These are phyloP conservation scores for Croton laevigatus DNA, from an alignment of 441 rosid genomes.

Conservation along the genomic window DNA sequence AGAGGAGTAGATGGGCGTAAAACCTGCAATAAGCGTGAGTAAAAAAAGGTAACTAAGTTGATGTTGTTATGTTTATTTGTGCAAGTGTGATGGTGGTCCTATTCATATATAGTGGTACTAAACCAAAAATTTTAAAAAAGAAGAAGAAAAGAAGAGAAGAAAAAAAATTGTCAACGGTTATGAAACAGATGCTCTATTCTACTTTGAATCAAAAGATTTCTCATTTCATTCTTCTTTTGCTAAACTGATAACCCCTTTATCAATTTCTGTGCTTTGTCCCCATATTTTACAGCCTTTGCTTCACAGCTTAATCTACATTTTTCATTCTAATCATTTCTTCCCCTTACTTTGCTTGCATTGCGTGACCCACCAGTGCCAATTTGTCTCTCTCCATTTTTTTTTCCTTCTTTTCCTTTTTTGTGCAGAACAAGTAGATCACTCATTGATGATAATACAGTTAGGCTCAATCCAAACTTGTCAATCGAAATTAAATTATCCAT, in stretches of 20 bases:
- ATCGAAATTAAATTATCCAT: no score
- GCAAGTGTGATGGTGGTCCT: slow-evolving; percentile 70
- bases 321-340: slow-evolving; percentile 12
- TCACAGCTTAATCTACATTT: slow-evolving; percentile 20
- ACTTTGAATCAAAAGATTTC: slow-evolving; percentile 28
- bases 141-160: slow-evolving; percentile 2
- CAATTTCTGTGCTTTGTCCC: slow-evolving; percentile 44
- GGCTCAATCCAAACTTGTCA: no score
- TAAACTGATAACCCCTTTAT: slow-evolving; percentile 39
- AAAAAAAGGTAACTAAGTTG: slow-evolving; percentile 39
- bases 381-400: background rate
- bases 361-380: slow-evolving; percentile 30
- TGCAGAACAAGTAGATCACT: background rate
- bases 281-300: slow-evolving; percentile 16
- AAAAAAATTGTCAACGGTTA: slow-evolving; percentile 56
- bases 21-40: slow-evolving; percentile 36
- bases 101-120: slow-evolving; percentile 25
- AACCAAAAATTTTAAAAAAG: slow-evolving; percentile 23
- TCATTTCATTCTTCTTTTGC: slow-evolving; percentile 21
- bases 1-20: slow-evolving; percentile 28
- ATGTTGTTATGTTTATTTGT: slow-evolving; percentile 35
- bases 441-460: background rate
- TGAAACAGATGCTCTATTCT: slow-evolving; percentile 28
- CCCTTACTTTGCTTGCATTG: slow-evolving; percentile 13
- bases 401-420: no score